Percentiles rank a stretch among this genome's conserved stretches.
phyloP scores from a whole-genome alignment of 2,329 filamentous ascomycete species.

The Seiridium cupressi region DNA sequence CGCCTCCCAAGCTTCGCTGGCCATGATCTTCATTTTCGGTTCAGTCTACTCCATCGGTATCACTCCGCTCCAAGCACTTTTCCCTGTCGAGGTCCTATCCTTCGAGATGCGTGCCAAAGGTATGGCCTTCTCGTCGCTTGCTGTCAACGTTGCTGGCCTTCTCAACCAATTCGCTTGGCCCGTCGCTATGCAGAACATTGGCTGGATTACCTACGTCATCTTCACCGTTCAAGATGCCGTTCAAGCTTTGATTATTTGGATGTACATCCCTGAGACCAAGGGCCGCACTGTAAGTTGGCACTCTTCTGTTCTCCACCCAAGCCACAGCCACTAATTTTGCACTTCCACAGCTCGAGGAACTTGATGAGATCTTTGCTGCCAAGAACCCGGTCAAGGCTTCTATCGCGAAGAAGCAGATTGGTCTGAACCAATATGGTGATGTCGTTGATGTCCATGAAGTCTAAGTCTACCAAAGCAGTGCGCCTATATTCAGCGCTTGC shows the following conservation, averaged over 20 bases:
- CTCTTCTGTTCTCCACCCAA: too few species aligned
- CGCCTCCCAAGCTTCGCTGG: constrained; percentile 44
- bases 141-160: constrained; percentile 40
- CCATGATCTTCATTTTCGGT: constrained; percentile 54
- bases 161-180: constrained; percentile 43
- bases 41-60: constrained; percentile 45
- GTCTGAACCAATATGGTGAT: constrained; percentile 23
- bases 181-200: constrained; percentile 43
- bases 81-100: constrained; percentile 44
- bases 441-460: constrained; percentile 17
- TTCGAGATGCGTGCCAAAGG: constrained; percentile 49
- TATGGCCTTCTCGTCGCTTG: constrained; percentile 42
- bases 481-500: not conserved
- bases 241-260: constrained; percentile 39
- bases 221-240: constrained; percentile 41
- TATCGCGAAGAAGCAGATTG: constrained; percentile 33
- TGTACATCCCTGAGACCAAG: constrained; percentile 47
- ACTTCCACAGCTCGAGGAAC: constrained; percentile 38
- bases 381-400: constrained; percentile 38
- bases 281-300: constrained; percentile 32
- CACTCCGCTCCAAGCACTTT: constrained; percentile 35
- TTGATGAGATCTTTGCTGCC: constrained; percentile 42
- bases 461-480: not conserved
- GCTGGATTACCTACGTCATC: constrained; percentile 50
- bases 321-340: not conserved